Base-by-base conservation (phyloP, 2,329 filamentous ascomycete species). In the Pseudogymnoascus sp. region DNA sequence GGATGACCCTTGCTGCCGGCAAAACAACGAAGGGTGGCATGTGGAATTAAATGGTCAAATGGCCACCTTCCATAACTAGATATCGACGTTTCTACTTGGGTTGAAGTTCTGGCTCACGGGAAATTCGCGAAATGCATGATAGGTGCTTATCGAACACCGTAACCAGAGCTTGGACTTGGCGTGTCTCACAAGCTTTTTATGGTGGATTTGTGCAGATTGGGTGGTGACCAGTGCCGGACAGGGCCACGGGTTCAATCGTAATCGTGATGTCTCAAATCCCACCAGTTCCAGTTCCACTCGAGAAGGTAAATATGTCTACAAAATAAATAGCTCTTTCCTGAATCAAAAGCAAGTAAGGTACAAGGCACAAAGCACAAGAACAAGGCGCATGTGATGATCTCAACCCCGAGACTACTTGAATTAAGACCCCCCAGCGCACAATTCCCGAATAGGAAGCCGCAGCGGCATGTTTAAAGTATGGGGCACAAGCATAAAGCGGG, bases 21-120 rank as follows among this genome's bases (percentile, higher is more conserved):
- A 33, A 35, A 35, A 57, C 50, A 57, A 57, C 50, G 50, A 57
- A 57, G 28, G 28, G 50, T 57, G 50, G 50, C 50, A 57, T 57
- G 50, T 57, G 35, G 50, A 57, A 57, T 57, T 57, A 57, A 57
- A 57, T 35, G 50, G 50, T 57, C 17, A 57, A 57, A 13, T 57
- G 50, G 11, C 28, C 28, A 57, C 50, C 50, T 57, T 33, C 50
- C 50, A 57, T 57, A 57, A 57, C 50, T 5, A 57, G 50, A 33
- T 57, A 11, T 19, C 11, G 17, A 8, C 17, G 28, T 2, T 15
- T 33, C 28, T 57, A 13, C 17, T 19, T 33, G 17, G 28, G 10
- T 21, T 57, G 50, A 57, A 35, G 50, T 57, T 21, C 50, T 15
- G 9, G 50, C 11, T 19, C 28, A 35, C 28, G 50, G 50, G 50